A percentile compares a stretch with the other conserved stretches of the same genome.
These are phyloP conservation scores for Fomes fomentarius DNA, from an alignment of 1,284 basidiomycete species.

Conservation along the genomic window DNA sequence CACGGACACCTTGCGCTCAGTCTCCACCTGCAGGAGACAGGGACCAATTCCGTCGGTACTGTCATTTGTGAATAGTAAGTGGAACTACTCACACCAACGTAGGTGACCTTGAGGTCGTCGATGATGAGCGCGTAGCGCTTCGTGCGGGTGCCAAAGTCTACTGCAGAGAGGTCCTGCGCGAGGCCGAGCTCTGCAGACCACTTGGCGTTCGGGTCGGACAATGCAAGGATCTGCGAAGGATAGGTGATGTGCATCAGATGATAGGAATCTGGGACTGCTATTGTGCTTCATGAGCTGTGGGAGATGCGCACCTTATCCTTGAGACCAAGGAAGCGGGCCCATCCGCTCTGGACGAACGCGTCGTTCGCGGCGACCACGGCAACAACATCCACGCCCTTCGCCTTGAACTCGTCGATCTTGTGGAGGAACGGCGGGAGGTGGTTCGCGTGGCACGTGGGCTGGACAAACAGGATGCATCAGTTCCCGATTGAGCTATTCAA, in stretches of 20 bases:
- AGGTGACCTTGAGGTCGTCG: slow-evolving; percentile 72
- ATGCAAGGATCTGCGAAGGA: slow-evolving; percentile 47
- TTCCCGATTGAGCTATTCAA: too few relatives aligned
- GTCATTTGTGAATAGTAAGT: too few relatives aligned
- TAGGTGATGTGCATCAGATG: neutral
- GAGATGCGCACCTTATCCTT: slow-evolving; percentile 62
- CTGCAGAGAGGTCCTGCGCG: slow-evolving; percentile 56
- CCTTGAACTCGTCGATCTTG: slow-evolving; percentile 69
- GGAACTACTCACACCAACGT: slow-evolving; percentile 51
- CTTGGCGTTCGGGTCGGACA: slow-evolving; percentile 63
- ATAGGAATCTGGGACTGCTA: neutral
- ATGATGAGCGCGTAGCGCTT: slow-evolving; percentile 72
- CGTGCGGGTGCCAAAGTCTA: slow-evolving; percentile 73
- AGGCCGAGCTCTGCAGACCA: slow-evolving; percentile 71
- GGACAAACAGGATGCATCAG: slow-evolving; percentile 6
- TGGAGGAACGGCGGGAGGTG: slow-evolving; percentile 75
- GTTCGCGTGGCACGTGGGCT: slow-evolving; percentile 76
- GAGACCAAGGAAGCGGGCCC: slow-evolving; percentile 68
- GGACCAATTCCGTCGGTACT: too few relatives aligned
- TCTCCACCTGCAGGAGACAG: slow-evolving; percentile 57
- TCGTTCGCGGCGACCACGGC: slow-evolving; percentile 76
- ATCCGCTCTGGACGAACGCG: slow-evolving; percentile 79
- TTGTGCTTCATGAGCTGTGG: neutral
- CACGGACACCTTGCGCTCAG: slow-evolving; percentile 56
- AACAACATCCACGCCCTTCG: slow-evolving; percentile 74